Evolutionary conservation across 352 stramenopile genomes (phyloP).

Genomic region (Globisporangium radiosum): DNA sequence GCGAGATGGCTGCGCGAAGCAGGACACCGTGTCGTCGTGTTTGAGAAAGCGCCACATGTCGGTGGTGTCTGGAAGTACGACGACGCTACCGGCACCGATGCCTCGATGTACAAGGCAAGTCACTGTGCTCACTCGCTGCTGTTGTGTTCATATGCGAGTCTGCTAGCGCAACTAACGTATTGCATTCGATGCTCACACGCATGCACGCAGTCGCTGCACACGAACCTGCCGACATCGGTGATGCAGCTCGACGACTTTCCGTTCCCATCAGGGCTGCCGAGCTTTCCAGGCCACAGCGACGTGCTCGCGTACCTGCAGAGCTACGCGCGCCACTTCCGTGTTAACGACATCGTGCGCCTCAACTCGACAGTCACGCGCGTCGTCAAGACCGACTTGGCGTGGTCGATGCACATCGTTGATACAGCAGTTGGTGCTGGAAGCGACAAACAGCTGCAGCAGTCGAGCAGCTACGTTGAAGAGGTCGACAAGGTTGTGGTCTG

Average conservation of each 20-base stretch:
- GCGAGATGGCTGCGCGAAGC: conserved; percentile 60
- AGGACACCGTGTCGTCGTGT: conserved; percentile 62
- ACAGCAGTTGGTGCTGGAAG: not conserved
- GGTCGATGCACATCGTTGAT: not conserved
- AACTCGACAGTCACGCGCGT: conserved; percentile 46
- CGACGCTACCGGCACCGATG: conserved; percentile 28
- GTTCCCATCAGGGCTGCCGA: conserved; percentile 44
- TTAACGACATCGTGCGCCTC: conserved; percentile 41
- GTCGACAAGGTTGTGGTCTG: conserved; percentile 75
- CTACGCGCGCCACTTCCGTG: conserved; percentile 50
- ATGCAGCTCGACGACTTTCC: conserved; percentile 73
- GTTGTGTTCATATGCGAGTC: not conserved
- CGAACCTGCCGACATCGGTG: conserved; percentile 70
- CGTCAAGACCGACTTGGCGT: conserved; percentile 20
- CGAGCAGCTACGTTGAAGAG: conserved; percentile 42
- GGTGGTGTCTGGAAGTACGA: conserved; percentile 81
- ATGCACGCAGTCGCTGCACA: conserved; percentile 52
- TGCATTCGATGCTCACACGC: not conserved
- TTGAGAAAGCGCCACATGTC: conserved; percentile 55
- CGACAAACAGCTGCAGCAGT: conserved; percentile 30
- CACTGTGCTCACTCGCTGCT: not conserved
- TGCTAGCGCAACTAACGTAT: not conserved
- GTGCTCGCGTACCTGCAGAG: conserved; percentile 67
- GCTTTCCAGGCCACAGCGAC: conserved; percentile 53
- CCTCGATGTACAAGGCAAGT: conserved; percentile 66